A percentile compares a stretch with the other conserved stretches of the same genome.
Evolutionary conservation across 768 basidiomycete genomes (phyloP).

Genomic region (Amanita rimosa): DNA sequence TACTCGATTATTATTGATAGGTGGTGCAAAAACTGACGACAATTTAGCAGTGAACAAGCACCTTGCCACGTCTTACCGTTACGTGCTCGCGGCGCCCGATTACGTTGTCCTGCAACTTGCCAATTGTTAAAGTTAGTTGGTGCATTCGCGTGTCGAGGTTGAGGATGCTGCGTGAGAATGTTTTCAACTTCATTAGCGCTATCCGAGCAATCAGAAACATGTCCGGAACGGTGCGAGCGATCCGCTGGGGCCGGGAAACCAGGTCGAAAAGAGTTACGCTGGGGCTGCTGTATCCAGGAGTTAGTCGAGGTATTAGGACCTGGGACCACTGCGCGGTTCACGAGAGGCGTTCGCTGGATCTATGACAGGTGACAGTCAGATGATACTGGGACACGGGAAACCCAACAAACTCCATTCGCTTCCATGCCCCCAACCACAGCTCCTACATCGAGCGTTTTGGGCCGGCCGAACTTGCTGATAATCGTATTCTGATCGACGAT

Average conservation of each 20-base stretch:
- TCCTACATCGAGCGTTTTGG: constrained; percentile 31
- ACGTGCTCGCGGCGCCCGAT: background rate
- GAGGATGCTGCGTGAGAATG: constrained; percentile 28
- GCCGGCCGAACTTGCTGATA: constrained; percentile 10
- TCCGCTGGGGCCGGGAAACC: constrained; percentile 39
- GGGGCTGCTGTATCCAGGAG: constrained; percentile 22
- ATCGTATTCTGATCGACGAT: constrained; percentile 15
- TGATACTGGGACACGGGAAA: background rate
- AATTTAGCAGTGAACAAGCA: background rate
- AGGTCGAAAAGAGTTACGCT: constrained; percentile 18
- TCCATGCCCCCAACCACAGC: constrained; percentile 59
- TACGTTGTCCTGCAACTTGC: background rate
- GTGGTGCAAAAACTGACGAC: constrained; percentile 30
- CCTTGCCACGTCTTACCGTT: background rate
- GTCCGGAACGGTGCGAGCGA: constrained; percentile 31
- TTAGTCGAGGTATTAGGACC: constrained; percentile 16
- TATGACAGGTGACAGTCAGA: constrained; percentile 14
- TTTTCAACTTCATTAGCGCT: constrained; percentile 69
- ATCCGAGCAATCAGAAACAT: constrained; percentile 47
- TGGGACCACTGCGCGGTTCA: constrained; percentile 31
- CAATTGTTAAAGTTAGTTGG: background rate
- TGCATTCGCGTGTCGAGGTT: constrained; percentile 8
- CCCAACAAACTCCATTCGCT: constrained; percentile 38
- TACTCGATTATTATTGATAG: constrained; percentile 21
- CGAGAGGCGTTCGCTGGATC: constrained; percentile 64